Percentiles rank a stretch among this genome's conserved stretches.
These are phyloP conservation scores for Plasmopara halstedii DNA, from an alignment of 352 stramenopile species.

Conservation along the genomic window DNA sequence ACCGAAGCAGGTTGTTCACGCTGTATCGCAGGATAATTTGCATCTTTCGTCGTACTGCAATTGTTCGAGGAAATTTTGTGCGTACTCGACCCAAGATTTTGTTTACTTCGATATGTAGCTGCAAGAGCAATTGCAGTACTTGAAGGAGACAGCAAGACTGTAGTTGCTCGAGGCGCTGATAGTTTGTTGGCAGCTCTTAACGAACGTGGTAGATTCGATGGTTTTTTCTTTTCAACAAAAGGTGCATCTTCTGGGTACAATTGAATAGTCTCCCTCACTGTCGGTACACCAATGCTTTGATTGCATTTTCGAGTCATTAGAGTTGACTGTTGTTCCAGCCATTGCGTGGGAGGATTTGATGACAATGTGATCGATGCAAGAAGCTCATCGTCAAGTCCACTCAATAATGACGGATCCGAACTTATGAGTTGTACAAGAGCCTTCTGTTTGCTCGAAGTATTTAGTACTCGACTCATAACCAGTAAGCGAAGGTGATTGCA, in stretches of 20 bases:
- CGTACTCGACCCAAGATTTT: conserved; percentile 3
- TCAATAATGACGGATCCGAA: conserved; percentile 32
- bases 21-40: background rate
- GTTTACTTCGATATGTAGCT: conserved; percentile 6
- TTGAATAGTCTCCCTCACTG: conserved; percentile 13
- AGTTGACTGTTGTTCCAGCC: background rate
- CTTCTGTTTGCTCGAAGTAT: conserved; percentile 34
- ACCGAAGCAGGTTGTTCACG: conserved; percentile 12
- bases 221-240: conserved; percentile 4
- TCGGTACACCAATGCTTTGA: background rate
- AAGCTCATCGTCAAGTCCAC: conserved; percentile 29
- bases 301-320: background rate
- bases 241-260: conserved; percentile 19
- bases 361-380: conserved; percentile 30
- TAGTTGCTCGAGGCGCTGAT: conserved; percentile 5
- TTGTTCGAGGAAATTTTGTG: background rate
- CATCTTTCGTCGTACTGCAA: too few species aligned
- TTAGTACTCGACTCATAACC: conserved; percentile 22
- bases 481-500: background rate
- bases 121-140: conserved; percentile 13
- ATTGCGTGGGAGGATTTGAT: conserved; percentile 10
- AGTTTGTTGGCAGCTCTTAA: background rate
- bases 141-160: conserved; percentile 20
- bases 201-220: background rate
- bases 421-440: conserved; percentile 40